Base-by-base conservation (phyloP, 257 asterid genomes). In the Eucommia ulmoides region DNA sequence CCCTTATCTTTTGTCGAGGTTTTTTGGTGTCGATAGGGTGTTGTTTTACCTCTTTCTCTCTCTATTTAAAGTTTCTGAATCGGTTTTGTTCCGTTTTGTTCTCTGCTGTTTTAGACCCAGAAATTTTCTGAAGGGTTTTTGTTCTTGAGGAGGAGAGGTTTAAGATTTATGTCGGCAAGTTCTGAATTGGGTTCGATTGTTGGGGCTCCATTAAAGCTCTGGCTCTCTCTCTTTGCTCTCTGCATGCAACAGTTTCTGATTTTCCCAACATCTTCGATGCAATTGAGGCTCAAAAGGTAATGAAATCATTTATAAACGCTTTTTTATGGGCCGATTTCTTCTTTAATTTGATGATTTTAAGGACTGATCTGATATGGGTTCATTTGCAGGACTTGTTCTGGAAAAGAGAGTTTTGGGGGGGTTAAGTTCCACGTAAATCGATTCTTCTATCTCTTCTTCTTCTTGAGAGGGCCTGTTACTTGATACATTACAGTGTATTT, bases 261-360 rank as follows among this genome's bases (percentile, higher is more conserved):
- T 60, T 62, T 58, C 57, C 78, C 89, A 58, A 52, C 85, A 58
- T 80, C 61, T 74, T 84, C 97, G 81, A 89, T 89, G 97, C 96
- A 91, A 78, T 89, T 89, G 87, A 89, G 96, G 93, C 85, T 88
- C 71, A 84, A 63, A 76, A 82, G 97, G 97, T 89, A 68, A 21
- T 35, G 12, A 41, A 29, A 29, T 29, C 12, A 5, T 29, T 7
- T 12, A 8, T 38, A 2, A 14, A 2, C 4, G 45, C n/a, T 6
- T 8, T 38, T 38, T 38, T 38, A 4, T 42, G 19, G n/a, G 19
- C 19, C 18, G 24, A 2, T 22, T 18, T 47, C 14, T 8, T 2
- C 33, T 51, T 8, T 19, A 2, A 19, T 1, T 19, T 35, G 45
- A 20, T 58, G 55, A 48, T 38, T 78, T 66, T 52, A 48, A 2